Evolutionary conservation across 1,139 yeast genomes (phyloP).

Genomic region (Lodderomyces oxycetoniae): DNA sequence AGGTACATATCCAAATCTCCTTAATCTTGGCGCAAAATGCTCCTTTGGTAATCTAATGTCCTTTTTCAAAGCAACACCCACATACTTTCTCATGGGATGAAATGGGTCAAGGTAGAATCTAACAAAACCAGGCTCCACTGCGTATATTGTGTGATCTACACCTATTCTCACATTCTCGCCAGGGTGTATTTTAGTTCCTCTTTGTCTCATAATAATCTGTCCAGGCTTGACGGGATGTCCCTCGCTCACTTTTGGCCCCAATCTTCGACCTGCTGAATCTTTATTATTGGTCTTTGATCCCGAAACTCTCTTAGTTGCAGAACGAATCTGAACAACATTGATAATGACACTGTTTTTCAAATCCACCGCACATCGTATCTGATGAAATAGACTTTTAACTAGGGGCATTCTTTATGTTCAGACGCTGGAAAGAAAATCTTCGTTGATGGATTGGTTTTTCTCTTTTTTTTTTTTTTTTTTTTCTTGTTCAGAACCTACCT

Average conservation of each 20-base stretch:
- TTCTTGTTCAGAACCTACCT: not conserved
- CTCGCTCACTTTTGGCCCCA: slow-evolving; percentile 87
- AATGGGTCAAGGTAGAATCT: slow-evolving; percentile 93
- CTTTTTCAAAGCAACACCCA: slow-evolving; percentile 75
- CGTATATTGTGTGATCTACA: slow-evolving; percentile 87
- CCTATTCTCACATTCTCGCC: slow-evolving; percentile 93
- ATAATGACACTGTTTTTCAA: not conserved
- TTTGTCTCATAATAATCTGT: slow-evolving; percentile 88
- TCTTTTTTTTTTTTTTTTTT: slow-evolving; percentile 2
- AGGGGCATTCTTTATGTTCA: not conserved
- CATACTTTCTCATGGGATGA: slow-evolving; percentile 87
- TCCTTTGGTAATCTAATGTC: slow-evolving; percentile 74
- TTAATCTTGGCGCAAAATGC: slow-evolving; percentile 78
- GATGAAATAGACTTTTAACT: not conserved
- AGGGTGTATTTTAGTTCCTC: slow-evolving; percentile 95
- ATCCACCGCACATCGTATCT: not conserved
- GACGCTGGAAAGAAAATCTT: not conserved
- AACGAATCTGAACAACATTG: slow-evolving; percentile 58
- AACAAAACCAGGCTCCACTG: slow-evolving; percentile 89
- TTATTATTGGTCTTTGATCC: slow-evolving; percentile 91
- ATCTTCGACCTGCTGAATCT: slow-evolving; percentile 92
- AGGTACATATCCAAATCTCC: slow-evolving; percentile 75
- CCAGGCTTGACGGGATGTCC: slow-evolving; percentile 67
- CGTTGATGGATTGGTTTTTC: not conserved
- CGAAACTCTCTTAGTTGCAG: slow-evolving; percentile 89